Conservation (phyloP, 257 asterid genomes). For the Penstemon eatonii region DNA sequence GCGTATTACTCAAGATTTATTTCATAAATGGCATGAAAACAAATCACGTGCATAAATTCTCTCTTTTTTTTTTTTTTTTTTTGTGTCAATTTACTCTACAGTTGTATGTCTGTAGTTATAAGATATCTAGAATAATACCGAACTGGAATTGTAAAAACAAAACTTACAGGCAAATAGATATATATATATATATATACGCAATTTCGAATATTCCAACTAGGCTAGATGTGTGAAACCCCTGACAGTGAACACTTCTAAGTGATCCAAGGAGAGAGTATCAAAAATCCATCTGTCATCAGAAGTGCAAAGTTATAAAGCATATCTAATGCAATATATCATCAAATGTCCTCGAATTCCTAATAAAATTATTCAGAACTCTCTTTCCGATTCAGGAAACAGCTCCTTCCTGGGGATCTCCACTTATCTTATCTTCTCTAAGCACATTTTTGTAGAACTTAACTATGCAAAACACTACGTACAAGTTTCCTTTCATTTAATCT, state of each 20-base stretch:
- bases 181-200: not conserved
- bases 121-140: not conserved
- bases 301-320: not conserved
- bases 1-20: slow-evolving; percentile 2
- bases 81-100: not conserved
- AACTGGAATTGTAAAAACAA: not conserved
- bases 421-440: slow-evolving; percentile 2
- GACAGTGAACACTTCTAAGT: not conserved
- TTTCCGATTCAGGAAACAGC: not conserved
- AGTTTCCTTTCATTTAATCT: not conserved
- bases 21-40: not conserved
- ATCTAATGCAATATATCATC: slow-evolving; percentile 13
- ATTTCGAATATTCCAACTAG: slow-evolving; percentile 12
- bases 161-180: not conserved
- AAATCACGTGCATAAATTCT: not conserved
- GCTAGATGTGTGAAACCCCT: slow-evolving; percentile 9
- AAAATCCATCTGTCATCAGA: slow-evolving; percentile 1
- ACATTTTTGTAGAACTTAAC: not conserved
- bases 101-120: not conserved
- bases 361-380: not conserved
- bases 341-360: slow-evolving; percentile 17
- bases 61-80: not conserved
- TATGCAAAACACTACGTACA: not conserved
- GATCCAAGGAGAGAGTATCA: slow-evolving; percentile 11
- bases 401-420: slow-evolving; percentile 7